Base-by-base conservation (phyloP, 2,329 filamentous ascomycete genomes). In the Scedosporium aurantiacum region DNA sequence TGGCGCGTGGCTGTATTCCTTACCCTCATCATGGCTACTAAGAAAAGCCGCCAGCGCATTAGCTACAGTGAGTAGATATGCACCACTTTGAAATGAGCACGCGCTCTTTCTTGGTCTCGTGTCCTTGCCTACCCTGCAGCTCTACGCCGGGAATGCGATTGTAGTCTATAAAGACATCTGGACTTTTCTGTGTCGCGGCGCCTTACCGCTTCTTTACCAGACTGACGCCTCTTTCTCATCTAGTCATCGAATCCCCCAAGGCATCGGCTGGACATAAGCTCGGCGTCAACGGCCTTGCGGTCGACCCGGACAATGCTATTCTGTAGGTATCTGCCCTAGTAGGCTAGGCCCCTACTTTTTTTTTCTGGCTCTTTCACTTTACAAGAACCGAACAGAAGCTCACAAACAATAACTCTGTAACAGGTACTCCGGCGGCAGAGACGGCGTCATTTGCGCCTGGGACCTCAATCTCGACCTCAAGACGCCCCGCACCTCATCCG, bases 401-500 rank as follows among this genome's bases (percentile, higher is more conserved):
- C 68, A 61, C 71, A 68, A 62, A 67, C 68, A 58, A 66, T 63
- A 63, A 67, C 60, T 57, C 32, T 58, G 55, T 18, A 50, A 5
- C 64, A 97, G 92, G 69, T 99, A 97, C 76, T 97, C 94, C 55
- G 94, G 91, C 66, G 94, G 94, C 63, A 88, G 94, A 71, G 94
- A 99, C 75, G 94, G 94, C 68, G 89, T 94, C 58, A 88, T 99
- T 67, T 99, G 94, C 76, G 91, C 93, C 64, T 99, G 94, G 94
- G 87, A 97, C 73, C 78, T 97, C 60, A 84, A 90, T 69, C 83
- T 90, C 69, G 82, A 91, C 71, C 78, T 89, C 65, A 76, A 76
- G 57, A 66, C 66, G 61, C 65, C 63, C 61, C 65, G 66, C 63
- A 66, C 68, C 59, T 62, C 66, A 32, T 63, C 63, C 61, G 62